Evolutionary conservation across 768 basidiomycete species (phyloP), one percentile per base, ranked within the genome.

Genomic region (Suillus ampliporus): DNA sequence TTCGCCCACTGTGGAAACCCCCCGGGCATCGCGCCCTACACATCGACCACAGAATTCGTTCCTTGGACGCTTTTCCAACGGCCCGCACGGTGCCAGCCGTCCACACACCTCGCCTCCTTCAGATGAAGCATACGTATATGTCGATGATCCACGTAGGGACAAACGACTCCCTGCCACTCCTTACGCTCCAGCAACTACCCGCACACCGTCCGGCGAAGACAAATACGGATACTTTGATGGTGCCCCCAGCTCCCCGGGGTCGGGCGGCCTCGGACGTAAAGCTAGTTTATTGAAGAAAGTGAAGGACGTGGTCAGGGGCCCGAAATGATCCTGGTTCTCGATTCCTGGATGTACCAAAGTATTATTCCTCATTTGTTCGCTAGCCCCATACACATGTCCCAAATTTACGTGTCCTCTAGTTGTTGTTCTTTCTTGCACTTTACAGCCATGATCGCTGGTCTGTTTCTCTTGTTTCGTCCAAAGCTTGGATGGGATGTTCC

Each of bases 261-360:
- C 72, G 23, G 77, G 70, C 9, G 78, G 80, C 26, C 81, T 94
- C 1, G 88, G 87, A 51, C 82, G 92, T 70, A 93, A 88, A 82
- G 82, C 89, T 1, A 92, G 90, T 71, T 77, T 94, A 62, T 83
- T 93, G 81, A 89, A 89, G 84, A 92, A 90, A 73, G 85, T 93
- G 60, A 89, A 89, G 66, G 83, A 84, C 48, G 92, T 83, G 6
- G 90, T 92, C 57, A 86, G 88, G 63, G 85, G 87, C 4, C 79
- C 79, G 50, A 81, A 80, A 67, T 80, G 70, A 73, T 23, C 52
- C 58, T 46, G 23, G n/a, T 37, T 37, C 61, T 44, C 10, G 17
- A 57, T 4, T 44, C 50, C 35, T 65, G 64, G 52, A 60, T 44
- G 58, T 64, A 61, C 46, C 50, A 35, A 58, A 37, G 59, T 50